Evolutionary conservation across 768 basidiomycete species (phyloP).

Genomic region (Clitopilus passeckerianus): DNA sequence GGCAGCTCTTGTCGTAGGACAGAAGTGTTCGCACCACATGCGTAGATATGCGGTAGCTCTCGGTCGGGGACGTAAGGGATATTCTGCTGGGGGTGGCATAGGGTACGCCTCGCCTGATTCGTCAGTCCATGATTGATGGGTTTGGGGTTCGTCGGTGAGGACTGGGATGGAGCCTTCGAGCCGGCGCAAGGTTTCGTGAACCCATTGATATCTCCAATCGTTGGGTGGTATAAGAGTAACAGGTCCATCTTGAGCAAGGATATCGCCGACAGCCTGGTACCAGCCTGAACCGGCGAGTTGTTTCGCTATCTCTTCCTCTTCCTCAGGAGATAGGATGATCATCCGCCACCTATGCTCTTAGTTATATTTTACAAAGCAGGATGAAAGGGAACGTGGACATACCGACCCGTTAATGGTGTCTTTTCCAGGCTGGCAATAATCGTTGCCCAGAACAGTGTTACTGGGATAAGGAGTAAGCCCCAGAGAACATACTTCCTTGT

Average conservation of each 20-base stretch:
- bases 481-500: slow-evolving; percentile 45
- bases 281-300: slow-evolving; percentile 83
- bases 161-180: slow-evolving; percentile 74
- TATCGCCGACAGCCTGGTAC: slow-evolving; percentile 78
- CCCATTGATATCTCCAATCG: slow-evolving; percentile 94
- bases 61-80: slow-evolving; percentile 82
- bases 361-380: background rate
- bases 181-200: slow-evolving; percentile 67
- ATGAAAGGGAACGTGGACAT: slow-evolving; percentile 15
- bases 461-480: slow-evolving; percentile 56
- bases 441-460: slow-evolving; percentile 59
- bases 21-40: slow-evolving; percentile 34
- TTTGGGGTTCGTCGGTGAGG: slow-evolving; percentile 53
- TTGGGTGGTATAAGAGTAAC: slow-evolving; percentile 59
- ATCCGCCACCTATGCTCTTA: slow-evolving; percentile 62
- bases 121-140: slow-evolving; percentile 53
- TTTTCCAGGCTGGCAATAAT: slow-evolving; percentile 70
- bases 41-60: slow-evolving; percentile 71
- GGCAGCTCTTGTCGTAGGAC: background rate
- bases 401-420: slow-evolving; percentile 87
- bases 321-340: slow-evolving; percentile 87
- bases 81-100: slow-evolving; percentile 75
- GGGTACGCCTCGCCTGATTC: slow-evolving; percentile 46
- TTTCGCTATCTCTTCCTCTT: slow-evolving; percentile 84
- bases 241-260: slow-evolving; percentile 62